Conservation (phyloP, 2,329 filamentous ascomycete genomes). For the Tolypocladium ophioglossoides region DNA sequence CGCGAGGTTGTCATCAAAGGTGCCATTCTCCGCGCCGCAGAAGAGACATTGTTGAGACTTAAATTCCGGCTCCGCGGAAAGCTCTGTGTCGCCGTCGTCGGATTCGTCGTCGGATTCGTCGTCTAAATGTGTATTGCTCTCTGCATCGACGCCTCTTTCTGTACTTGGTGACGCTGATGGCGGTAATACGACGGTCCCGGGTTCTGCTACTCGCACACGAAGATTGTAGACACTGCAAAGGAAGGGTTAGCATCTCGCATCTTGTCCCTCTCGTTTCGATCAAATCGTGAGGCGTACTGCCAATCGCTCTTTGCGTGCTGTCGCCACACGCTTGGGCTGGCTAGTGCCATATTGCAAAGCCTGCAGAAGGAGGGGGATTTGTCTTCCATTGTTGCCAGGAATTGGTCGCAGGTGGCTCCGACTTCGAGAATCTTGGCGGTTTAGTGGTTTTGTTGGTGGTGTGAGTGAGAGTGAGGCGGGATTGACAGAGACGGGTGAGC, state of each 20-base stretch:
- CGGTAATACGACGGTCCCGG: constrained; percentile 5
- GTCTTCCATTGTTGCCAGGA: not conserved
- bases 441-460: not conserved
- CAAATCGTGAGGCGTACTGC: not conserved
- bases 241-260: not conserved
- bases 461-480: not conserved
- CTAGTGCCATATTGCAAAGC: not conserved
- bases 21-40: constrained; percentile 19
- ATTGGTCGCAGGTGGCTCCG: not conserved
- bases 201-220: constrained; percentile 11
- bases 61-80: constrained; percentile 11
- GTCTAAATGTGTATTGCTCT: not conserved
- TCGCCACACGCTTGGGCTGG: not conserved
- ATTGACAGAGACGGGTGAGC: not conserved
- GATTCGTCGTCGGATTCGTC: not conserved
- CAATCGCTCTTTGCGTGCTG: not conserved
- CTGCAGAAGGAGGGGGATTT: not conserved
- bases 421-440: not conserved
- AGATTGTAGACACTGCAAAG: constrained; percentile 12
- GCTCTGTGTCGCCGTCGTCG: constrained; percentile 1
- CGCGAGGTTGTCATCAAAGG: constrained; percentile 24
- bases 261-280: not conserved
- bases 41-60: constrained; percentile 28
- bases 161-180: constrained; percentile 2
- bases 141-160: not conserved